These are phyloP conservation scores for Plasmodium gallinaceum DNA, from an alignment of 169 alveolate species.

Conservation along the genomic window DNA sequence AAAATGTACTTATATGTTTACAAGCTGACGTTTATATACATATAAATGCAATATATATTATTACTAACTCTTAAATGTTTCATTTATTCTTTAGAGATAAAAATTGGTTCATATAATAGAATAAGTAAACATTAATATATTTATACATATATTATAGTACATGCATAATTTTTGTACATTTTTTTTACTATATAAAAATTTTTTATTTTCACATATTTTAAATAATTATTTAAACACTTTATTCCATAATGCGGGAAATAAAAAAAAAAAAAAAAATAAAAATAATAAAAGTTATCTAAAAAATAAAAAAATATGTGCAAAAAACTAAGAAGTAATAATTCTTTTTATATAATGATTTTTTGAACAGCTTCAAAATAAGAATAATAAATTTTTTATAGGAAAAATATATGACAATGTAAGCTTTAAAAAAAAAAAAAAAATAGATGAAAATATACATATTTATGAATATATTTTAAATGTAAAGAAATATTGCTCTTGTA, in stretches of 20 bases:
- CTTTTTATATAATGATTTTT: not conserved
- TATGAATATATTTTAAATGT: not conserved
- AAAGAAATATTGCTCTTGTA: not conserved
- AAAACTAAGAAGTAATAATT: not conserved
- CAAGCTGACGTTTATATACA: too few relatives aligned
- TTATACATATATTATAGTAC: not conserved
- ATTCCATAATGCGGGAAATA: slow-evolving; percentile 7
- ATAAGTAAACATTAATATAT: not conserved
- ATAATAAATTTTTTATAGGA: not conserved
- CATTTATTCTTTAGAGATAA: too few relatives aligned
- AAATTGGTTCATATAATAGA: too few relatives aligned
- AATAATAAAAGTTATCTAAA: not conserved
- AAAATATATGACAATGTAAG: not conserved
- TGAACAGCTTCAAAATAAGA: not conserved
- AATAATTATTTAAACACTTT: slow-evolving; percentile 28
- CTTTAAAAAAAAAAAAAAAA: not conserved
- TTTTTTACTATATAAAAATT: not conserved
- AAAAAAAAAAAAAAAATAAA: not conserved
- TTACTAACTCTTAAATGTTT: too few relatives aligned
- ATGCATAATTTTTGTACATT: slow-evolving; percentile 12
- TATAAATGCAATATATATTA: too few relatives aligned
- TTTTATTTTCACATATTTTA: slow-evolving; percentile 17
- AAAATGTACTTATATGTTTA: too few relatives aligned
- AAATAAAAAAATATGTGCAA: not conserved
- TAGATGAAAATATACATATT: not conserved